phyloP scores from a whole-genome alignment of 2,329 filamentous ascomycete genomes.

The Aureobasidium subglaciale region DNA sequence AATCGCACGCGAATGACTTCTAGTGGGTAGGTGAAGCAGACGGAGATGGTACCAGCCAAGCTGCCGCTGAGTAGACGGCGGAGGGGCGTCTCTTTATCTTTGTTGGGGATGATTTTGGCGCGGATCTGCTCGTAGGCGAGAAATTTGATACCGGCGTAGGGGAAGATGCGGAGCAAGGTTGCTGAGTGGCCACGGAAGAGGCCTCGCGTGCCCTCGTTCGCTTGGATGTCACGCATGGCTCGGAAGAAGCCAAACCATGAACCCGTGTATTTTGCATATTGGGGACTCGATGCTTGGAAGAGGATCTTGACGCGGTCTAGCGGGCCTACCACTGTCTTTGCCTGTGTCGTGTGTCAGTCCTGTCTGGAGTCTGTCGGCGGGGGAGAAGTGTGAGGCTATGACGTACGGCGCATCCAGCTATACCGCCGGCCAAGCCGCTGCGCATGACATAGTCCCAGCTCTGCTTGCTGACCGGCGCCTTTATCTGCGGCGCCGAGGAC shows the following conservation, averaged over 20 bases:
- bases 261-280: constrained; percentile 87
- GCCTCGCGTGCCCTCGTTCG: constrained; percentile 63
- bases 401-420: constrained; percentile 86
- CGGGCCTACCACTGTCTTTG: constrained; percentile 90
- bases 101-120: constrained; percentile 62
- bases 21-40: constrained; percentile 93
- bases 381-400: background rate
- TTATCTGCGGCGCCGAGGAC: constrained; percentile 33
- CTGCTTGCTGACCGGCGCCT: constrained; percentile 56
- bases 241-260: constrained; percentile 78
- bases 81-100: constrained; percentile 69
- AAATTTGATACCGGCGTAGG: constrained; percentile 97
- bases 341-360: constrained; percentile 46
- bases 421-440: constrained; percentile 76
- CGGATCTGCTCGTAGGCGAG: constrained; percentile 96
- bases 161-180: constrained; percentile 88
- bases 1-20: constrained; percentile 88
- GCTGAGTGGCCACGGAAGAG: constrained; percentile 92
- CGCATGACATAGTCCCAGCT: constrained; percentile 78
- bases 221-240: constrained; percentile 79
- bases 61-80: constrained; percentile 69
- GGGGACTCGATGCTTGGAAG: constrained; percentile 90
- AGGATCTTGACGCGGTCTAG: constrained; percentile 98
- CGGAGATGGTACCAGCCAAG: constrained; percentile 76
- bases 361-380: too few relatives aligned